Conservation (phyloP, 768 basidiomycete genomes). For the Mycena capillaripes region DNA sequence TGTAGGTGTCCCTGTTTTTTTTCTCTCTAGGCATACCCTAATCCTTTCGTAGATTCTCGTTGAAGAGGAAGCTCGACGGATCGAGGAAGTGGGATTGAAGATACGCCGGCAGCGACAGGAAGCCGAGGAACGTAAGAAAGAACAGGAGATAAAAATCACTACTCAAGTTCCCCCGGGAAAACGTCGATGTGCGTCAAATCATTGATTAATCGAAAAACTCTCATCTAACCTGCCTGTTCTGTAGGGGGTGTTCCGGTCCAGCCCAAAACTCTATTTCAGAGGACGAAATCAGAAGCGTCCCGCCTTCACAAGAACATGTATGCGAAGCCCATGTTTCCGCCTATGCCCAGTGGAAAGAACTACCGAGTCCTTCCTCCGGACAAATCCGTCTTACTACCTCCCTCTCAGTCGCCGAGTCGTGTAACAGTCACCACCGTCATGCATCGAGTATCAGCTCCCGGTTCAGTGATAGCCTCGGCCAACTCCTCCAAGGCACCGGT, state of each 20-base stretch:
- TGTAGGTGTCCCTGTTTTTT: conserved; percentile 56
- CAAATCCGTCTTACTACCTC: conserved; percentile 51
- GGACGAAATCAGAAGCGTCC: conserved; percentile 78
- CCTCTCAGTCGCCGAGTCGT: conserved; percentile 54
- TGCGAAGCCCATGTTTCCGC: conserved; percentile 65
- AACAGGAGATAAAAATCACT: conserved; percentile 82
- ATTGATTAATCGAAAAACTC: conserved; percentile 33
- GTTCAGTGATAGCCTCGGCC: conserved; percentile 30
- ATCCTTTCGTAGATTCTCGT: conserved; percentile 60
- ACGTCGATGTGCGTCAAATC: conserved; percentile 68
- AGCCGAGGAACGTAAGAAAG: conserved; percentile 82
- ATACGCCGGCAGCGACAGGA: conserved; percentile 77
- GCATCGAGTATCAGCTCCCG: conserved; percentile 42
- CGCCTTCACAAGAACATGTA: conserved; percentile 76
- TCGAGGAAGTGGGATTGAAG: conserved; percentile 73
- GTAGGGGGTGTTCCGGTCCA: conserved; percentile 54
- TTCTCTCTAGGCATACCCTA: conserved; percentile 27
- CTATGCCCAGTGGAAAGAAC: conserved; percentile 62
- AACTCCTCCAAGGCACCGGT: conserved; percentile 9
- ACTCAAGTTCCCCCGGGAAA: conserved; percentile 78
- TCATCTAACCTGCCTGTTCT: conserved; percentile 28
- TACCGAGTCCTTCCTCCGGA: conserved; percentile 56
- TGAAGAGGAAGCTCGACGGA: conserved; percentile 70
- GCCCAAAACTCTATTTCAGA: conserved; percentile 84
- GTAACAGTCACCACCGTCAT: conserved; percentile 68